Conservation (phyloP, 495 filamentous ascomycete species). For the Aspergillus sclerotiicarbonarius region DNA sequence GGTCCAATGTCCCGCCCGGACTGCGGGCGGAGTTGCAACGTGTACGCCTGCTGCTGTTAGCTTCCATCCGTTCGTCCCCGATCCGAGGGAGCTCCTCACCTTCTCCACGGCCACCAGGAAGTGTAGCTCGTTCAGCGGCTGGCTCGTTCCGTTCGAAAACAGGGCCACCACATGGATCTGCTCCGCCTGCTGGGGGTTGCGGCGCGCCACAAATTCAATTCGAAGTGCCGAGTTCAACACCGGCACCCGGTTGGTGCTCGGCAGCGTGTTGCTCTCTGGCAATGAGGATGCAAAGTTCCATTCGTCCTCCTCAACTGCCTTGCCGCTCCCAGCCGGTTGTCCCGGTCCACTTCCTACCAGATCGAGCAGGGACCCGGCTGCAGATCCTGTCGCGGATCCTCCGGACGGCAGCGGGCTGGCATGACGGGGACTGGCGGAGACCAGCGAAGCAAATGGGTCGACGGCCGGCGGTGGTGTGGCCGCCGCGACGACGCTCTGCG, state of each 20-base stretch:
- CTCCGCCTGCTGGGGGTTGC: conserved; percentile 34
- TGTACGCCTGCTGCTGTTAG: conserved; percentile 58
- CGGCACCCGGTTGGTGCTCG: conserved; percentile 57
- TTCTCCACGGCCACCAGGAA: conserved; percentile 93
- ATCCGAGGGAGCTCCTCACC: conserved; percentile 46
- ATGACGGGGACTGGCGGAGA: conserved; percentile 52
- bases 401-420: conserved; percentile 33
- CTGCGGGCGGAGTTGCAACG: conserved; percentile 79
- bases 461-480: conserved; percentile 36
- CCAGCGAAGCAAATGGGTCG: conserved; percentile 72
- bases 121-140: conserved; percentile 73
- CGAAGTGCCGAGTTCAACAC: conserved; percentile 57
- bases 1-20: conserved; percentile 71
- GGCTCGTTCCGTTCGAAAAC: conserved; percentile 76
- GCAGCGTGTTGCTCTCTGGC: conserved; percentile 55
- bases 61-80: neutral
- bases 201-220: conserved; percentile 51
- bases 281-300: conserved; percentile 92
- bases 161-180: conserved; percentile 57
- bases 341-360: conserved; percentile 27
- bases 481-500: conserved; percentile 28
- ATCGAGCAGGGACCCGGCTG: conserved; percentile 45
- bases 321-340: conserved; percentile 23
- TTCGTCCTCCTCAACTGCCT: conserved; percentile 63
- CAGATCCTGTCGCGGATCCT: conserved; percentile 18